These are phyloP conservation scores for Adansonia madagascariensis DNA, from an alignment of 441 rosid species.

Conservation along the genomic window DNA sequence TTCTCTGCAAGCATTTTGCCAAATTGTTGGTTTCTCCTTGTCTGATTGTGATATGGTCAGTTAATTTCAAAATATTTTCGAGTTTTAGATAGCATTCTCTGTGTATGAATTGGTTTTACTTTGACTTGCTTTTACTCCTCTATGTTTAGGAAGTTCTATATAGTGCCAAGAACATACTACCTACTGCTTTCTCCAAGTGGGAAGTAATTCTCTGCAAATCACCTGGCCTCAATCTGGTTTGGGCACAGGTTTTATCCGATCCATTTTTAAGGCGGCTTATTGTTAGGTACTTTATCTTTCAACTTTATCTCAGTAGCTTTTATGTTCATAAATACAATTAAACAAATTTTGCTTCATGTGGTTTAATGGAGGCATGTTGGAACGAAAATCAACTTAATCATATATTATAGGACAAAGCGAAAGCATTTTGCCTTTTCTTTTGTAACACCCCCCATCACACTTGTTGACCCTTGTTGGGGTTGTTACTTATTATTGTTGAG, in stretches of 20 bases:
- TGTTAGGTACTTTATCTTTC: conserved; percentile 59
- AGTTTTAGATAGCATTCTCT: conserved; percentile 5
- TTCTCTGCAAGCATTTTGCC: conserved; percentile 85
- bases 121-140: conserved; percentile 23
- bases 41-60: conserved; percentile 56
- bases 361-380: neutral
- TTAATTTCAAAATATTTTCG: conserved; percentile 18
- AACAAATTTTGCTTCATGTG: neutral
- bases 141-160: conserved; percentile 55
- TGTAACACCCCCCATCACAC: neutral
- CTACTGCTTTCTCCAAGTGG: conserved; percentile 76
- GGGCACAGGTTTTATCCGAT: conserved; percentile 90
- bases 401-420: neutral
- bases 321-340: neutral
- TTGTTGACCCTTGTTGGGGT: neutral
- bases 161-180: conserved; percentile 74
- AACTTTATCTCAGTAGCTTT: neutral
- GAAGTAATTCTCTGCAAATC: conserved; percentile 81
- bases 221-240: conserved; percentile 73
- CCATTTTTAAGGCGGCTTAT: conserved; percentile 87
- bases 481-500: neutral
- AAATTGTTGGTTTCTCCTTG: conserved; percentile 66
- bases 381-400: neutral
- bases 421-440: neutral
- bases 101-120: conserved; percentile 8